phyloP scores from a whole-genome alignment of 352 stramenopile species.

The Phytophthora gonapodyides region DNA sequence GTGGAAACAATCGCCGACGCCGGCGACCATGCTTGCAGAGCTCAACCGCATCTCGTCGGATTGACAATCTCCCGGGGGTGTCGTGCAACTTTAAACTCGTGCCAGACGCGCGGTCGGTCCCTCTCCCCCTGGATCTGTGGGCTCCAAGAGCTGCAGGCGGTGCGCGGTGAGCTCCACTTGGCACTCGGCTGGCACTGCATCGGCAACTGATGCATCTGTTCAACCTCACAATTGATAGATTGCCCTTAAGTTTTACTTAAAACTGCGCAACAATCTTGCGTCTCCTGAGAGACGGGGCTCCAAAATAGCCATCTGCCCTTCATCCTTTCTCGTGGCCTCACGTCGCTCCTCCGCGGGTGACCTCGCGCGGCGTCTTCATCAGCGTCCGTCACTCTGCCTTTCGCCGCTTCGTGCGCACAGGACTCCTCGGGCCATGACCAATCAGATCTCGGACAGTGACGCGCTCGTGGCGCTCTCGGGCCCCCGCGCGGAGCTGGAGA shows the following conservation, averaged over 20 bases:
- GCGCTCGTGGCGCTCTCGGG: conserved; percentile 21
- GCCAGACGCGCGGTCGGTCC: background rate
- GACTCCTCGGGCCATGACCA: conserved; percentile 33
- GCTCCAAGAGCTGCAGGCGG: no score
- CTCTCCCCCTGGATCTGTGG: background rate
- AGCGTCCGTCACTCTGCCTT: conserved; percentile 25
- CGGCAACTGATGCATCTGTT: no score
- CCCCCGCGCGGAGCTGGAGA: conserved; percentile 17
- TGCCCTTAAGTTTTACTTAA: no score
- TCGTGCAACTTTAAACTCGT: background rate
- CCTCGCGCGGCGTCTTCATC: conserved; percentile 5
- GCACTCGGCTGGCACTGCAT: no score
- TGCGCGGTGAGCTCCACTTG: no score
- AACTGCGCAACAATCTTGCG: no score
- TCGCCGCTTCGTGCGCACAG: conserved; percentile 17
- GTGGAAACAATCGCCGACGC: no score
- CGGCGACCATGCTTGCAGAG: background rate
- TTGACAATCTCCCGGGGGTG: conserved; percentile 22
- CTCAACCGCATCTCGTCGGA: conserved; percentile 13
- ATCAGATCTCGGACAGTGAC: conserved; percentile 24
- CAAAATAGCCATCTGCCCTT: no score
- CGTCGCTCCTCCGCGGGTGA: conserved; percentile 4
- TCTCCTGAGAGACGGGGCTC: no score
- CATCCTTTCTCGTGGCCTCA: no score
- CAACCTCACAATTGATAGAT: no score